Evolutionary conservation across 2,329 filamentous ascomycete species (phyloP), one percentile per base, ranked within the genome.

Genomic region (Sporothrix pallida): DNA sequence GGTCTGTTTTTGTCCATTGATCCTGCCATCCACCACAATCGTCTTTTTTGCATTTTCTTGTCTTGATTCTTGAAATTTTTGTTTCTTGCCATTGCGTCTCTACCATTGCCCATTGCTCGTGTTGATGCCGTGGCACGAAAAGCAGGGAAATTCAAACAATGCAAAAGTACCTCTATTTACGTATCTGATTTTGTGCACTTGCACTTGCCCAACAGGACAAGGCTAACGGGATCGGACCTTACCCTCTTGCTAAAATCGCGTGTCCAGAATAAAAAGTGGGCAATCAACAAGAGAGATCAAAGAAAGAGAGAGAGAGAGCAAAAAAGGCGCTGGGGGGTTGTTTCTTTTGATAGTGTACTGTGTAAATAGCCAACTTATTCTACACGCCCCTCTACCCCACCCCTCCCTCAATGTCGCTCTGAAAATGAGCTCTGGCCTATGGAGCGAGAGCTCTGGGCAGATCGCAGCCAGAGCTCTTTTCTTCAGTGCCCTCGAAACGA

Each of bases 161-260:
- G 50, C 5, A 42, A 37, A 37, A 37, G 31, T 37, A 37, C 31
- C 2, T 37, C 4, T 37, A 37, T 37, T 37, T 37, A 37, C 5
- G 31, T 37, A 37, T 37, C 31, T 37, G 31, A 37, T 37, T 37
- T 37, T 37, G 31, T 37, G 31, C 31, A 37, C 31, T 37, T 37
- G 31, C 31, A 37, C 31, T 37, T 37, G 31, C 31, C 31, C 31
- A 37, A 37, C 31, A 37, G 42, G 20, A 26, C 62, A 26, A 65
- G 62, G n/a, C 62, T 23, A 65, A 65, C 62, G 42, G 62, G 62
- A 65, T 42, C 62, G 42, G 62, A 48, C 62, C 62, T 65, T 65
- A n/a, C 62, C 42, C 42, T 65, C 42, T 26, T 42, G n/a, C 42
- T 65, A 65, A 65, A 65, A 65, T 65, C 42, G 62, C 42, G 62